These are phyloP conservation scores for Trichosporon inkin DNA, from an alignment of 1,284 basidiomycete genomes.

Conservation along the genomic window DNA sequence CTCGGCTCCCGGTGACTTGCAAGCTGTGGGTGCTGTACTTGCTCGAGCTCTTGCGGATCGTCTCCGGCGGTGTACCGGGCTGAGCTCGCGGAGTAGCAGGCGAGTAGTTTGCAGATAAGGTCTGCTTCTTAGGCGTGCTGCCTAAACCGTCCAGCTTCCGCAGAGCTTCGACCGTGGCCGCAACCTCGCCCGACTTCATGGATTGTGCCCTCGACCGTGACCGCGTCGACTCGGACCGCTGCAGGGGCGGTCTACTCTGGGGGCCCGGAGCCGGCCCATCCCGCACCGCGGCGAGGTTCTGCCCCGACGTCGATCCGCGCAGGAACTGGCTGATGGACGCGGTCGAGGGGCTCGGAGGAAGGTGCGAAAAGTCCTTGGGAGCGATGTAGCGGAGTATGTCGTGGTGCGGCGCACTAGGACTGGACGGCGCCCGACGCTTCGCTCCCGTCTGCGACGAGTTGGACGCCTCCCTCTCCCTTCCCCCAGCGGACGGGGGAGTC, in stretches of 20 bases:
- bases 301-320: conserved; percentile 55
- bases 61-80: conserved; percentile 61
- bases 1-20: conserved; percentile 3
- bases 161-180: conserved; percentile 83
- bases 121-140: conserved; percentile 59
- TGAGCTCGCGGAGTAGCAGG: conserved; percentile 49
- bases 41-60: conserved; percentile 6
- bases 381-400: conserved; percentile 53
- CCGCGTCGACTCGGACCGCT: conserved; percentile 21
- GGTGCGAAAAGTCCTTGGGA: conserved; percentile 70
- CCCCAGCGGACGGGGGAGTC: conserved; percentile 32
- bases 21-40: conserved; percentile 16
- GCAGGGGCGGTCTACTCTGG: conserved; percentile 6
- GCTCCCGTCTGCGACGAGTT: background rate
- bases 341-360: conserved; percentile 80
- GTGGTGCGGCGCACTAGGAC: conserved; percentile 34
- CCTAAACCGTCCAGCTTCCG: conserved; percentile 88
- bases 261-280: conserved; percentile 32
- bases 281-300: conserved; percentile 48
- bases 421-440: conserved; percentile 20
- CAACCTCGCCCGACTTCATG: conserved; percentile 54
- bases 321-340: conserved; percentile 77
- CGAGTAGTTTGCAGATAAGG: background rate
- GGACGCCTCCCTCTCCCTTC: conserved; percentile 7
- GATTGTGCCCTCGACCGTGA: conserved; percentile 16